phyloP scores from a whole-genome alignment of 1,139 yeast species.

The Nakaseomyces sp. region DNA sequence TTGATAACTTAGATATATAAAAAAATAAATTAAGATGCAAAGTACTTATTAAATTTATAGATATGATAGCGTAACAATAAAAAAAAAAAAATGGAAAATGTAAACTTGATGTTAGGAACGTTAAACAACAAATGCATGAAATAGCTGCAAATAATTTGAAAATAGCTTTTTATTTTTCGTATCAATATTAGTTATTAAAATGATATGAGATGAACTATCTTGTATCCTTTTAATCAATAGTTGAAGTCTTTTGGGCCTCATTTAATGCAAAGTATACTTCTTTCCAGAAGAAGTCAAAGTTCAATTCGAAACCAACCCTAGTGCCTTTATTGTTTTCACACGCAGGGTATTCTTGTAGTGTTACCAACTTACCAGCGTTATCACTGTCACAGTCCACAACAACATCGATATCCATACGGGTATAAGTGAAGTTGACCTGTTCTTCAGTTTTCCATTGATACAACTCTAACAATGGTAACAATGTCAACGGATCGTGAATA shows the following conservation, averaged over 20 bases:
- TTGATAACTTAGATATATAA: too few relatives aligned
- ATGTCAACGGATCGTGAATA: constrained; percentile 73
- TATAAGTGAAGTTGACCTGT: constrained; percentile 29
- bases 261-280: constrained; percentile 38
- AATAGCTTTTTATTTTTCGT: background rate
- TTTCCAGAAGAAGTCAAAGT: constrained; percentile 47
- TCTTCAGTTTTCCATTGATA: constrained; percentile 26
- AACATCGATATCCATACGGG: constrained; percentile 32
- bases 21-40: too few relatives aligned
- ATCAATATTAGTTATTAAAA: too few relatives aligned
- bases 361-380: constrained; percentile 23
- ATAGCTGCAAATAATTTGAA: background rate
- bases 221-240: constrained; percentile 13
- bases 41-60: background rate
- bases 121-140: background rate
- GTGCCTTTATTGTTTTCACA: constrained; percentile 33
- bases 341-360: constrained; percentile 24
- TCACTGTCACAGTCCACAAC: constrained; percentile 29
- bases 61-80: background rate
- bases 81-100: background rate
- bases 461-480: constrained; percentile 48
- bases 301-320: constrained; percentile 39
- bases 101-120: background rate
- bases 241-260: constrained; percentile 20
- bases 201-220: too few relatives aligned